Evolutionary conservation across 2,329 filamentous ascomycete genomes (phyloP).

Genomic region (Verticillium nonalfalfae): DNA sequence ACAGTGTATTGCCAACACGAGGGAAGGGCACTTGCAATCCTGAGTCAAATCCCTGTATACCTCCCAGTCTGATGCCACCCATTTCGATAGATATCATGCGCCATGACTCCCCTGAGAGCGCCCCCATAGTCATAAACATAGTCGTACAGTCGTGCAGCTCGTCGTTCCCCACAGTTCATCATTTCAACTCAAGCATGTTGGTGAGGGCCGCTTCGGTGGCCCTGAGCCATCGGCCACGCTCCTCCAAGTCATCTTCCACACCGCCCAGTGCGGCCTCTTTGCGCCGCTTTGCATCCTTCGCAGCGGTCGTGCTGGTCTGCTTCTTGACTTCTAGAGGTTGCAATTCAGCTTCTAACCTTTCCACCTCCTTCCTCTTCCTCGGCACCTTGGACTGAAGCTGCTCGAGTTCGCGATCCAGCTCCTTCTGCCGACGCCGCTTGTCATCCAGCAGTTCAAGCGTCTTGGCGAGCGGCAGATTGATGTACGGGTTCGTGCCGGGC

Average conservation of each 20-base stretch:
- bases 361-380: slow-evolving; percentile 60
- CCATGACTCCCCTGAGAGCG: neutral
- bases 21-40: no score
- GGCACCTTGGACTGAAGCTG: slow-evolving; percentile 55
- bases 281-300: slow-evolving; percentile 63
- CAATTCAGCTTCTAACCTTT: slow-evolving; percentile 61
- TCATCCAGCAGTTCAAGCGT: slow-evolving; percentile 47
- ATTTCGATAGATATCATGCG: neutral
- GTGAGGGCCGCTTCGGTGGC: slow-evolving; percentile 60
- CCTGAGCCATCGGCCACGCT: slow-evolving; percentile 68
- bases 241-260: slow-evolving; percentile 67
- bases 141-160: neutral
- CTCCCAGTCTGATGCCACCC: no score
- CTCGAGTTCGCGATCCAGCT: slow-evolving; percentile 59
- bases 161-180: slow-evolving; percentile 14
- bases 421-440: slow-evolving; percentile 42
- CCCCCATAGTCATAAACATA: neutral
- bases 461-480: slow-evolving; percentile 52
- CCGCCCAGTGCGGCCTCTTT: slow-evolving; percentile 61
- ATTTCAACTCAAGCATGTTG: slow-evolving; percentile 54
- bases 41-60: no score
- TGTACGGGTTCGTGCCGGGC: slow-evolving; percentile 28
- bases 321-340: slow-evolving; percentile 62
- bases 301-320: slow-evolving; percentile 57
- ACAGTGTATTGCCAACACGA: no score